Percentiles rank a stretch among this genome's conserved stretches.
Evolutionary conservation across 2,329 filamentous ascomycete species (phyloP).

Genomic region (Hypoxylon sp.): DNA sequence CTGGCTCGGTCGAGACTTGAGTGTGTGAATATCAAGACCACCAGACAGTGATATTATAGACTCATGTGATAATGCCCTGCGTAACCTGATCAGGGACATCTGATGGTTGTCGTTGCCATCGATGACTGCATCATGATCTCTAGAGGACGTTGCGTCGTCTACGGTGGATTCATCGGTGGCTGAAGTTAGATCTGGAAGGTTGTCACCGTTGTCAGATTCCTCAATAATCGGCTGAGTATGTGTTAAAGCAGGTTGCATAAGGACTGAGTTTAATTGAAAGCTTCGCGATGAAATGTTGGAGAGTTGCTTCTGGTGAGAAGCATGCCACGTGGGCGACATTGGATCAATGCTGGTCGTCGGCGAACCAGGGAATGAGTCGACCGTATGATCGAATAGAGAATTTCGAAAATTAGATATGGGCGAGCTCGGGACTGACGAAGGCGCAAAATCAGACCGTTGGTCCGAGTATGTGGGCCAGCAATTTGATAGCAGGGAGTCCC

Average conservation of each 20-base stretch:
- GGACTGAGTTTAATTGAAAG: constrained; percentile 56
- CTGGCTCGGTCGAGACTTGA: constrained; percentile 82
- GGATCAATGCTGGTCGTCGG: constrained; percentile 84
- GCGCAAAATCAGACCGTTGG: constrained; percentile 73
- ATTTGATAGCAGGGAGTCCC: constrained; percentile 66
- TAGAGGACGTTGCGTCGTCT: constrained; percentile 50
- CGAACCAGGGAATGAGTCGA: constrained; percentile 81
- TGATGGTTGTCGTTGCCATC: constrained; percentile 54
- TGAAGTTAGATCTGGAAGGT: constrained; percentile 52
- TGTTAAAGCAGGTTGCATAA: constrained; percentile 44
- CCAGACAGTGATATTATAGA: constrained; percentile 89
- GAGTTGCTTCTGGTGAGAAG: constrained; percentile 67
- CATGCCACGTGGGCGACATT: constrained; percentile 71
- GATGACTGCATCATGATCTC: constrained; percentile 33
- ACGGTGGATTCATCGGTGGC: constrained; percentile 57
- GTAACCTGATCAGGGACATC: constrained; percentile 65
- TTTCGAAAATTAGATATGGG: constrained; percentile 81
- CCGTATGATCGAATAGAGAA: constrained; percentile 84
- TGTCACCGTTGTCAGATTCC: constrained; percentile 54
- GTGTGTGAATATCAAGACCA: constrained; percentile 90
- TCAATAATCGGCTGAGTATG: constrained; percentile 52
- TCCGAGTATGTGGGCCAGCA: constrained; percentile 77
- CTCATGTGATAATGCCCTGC: constrained; percentile 83
- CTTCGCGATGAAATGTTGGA: constrained; percentile 70
- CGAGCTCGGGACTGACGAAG: constrained; percentile 85